Evolutionary conservation across 306 rosid species (phyloP).

Genomic region (Parietaria judaica): DNA sequence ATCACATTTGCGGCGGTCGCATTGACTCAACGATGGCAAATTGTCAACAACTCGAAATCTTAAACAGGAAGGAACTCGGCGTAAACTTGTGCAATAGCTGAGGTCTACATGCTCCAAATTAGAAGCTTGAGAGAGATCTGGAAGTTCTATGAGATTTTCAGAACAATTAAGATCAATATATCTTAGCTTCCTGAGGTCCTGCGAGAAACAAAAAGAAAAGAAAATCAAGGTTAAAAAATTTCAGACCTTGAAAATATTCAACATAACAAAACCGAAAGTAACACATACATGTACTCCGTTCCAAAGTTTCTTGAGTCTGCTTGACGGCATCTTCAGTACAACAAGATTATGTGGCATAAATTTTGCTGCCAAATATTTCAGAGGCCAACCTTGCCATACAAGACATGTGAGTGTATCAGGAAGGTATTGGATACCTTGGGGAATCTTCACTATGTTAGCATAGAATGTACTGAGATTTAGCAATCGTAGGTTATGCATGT

Average conservation of each 20-base stretch:
- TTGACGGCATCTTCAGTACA: constrained; percentile 1
- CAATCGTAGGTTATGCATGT: constrained; percentile 18
- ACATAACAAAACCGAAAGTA: not conserved
- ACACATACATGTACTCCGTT: not conserved
- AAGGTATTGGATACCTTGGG: constrained; percentile 6
- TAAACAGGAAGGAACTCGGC: not conserved
- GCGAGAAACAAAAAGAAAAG: not conserved
- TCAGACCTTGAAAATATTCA: not conserved
- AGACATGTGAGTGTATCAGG: constrained; percentile 14
- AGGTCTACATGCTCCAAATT: not conserved
- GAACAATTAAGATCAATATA: not conserved
- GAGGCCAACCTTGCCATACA: constrained; percentile 7
- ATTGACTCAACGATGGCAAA: too few species aligned
- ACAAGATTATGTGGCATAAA: constrained; percentile 8
- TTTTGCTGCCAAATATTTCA: not conserved
- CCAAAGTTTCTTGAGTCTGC: not conserved
- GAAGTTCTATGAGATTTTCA: constrained; percentile 7
- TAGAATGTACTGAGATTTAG: not conserved
- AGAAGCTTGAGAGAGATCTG: constrained; percentile 6
- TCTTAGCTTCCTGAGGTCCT: constrained; percentile 8
- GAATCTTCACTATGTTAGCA: not conserved
- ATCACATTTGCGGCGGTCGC: too few species aligned
- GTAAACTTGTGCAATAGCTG: not conserved
- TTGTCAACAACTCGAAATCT: too few species aligned
- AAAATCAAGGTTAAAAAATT: too few species aligned